Evolutionary conservation across 495 filamentous ascomycete genomes (phyloP), one percentile per base, ranked within the genome.

Genomic region (Staphylotrichum tortipilum): DNA sequence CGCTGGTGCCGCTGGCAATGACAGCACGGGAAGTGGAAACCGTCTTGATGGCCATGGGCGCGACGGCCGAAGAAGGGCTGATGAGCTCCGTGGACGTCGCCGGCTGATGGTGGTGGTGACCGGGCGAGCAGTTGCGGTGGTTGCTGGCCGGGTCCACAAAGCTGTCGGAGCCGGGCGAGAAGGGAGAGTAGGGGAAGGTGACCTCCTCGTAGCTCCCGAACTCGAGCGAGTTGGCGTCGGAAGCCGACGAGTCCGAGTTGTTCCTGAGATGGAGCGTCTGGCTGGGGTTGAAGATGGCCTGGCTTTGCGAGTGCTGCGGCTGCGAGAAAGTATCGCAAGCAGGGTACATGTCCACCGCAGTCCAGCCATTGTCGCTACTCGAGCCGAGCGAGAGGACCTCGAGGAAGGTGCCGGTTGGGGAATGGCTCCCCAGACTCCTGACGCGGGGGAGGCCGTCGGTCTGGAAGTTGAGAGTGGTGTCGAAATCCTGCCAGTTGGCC

Each of bases 301-400:
- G 70, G 44, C 77, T 72, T 54, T 62, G 82, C 10, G 68, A 62
- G 36, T 59, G 73, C 34, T 68, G 73, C 12, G 63, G 47, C 49
- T 78, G 73, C 48, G 72, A 65, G 38, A 72, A 78, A 23, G 63
- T 58, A 18, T 77, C 69, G 50, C 64, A 73, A 48, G 68, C 73
- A 4, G 65, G 70, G 45, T 71, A 76, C 47, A 72, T 61, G 52
- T 91, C 85, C 15, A 92, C 79, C 19, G 78, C 75, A 38, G 75
- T 78, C 89, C 89, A 95, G 33, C 86, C 87, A 62, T 87, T 85
- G 54, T 94, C 89, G 64, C 86, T 90, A 10, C 86, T 87, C 53
- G 78, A 79, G 19, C 78, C 76, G 28, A 92, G 69, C 12, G 89
- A 95, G 22, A 88, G 70, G 33, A 91, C 85, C 67, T 94, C 89